Evolutionary conservation across 768 basidiomycete genomes (phyloP).

Genomic region (Coprinopsis sp.): DNA sequence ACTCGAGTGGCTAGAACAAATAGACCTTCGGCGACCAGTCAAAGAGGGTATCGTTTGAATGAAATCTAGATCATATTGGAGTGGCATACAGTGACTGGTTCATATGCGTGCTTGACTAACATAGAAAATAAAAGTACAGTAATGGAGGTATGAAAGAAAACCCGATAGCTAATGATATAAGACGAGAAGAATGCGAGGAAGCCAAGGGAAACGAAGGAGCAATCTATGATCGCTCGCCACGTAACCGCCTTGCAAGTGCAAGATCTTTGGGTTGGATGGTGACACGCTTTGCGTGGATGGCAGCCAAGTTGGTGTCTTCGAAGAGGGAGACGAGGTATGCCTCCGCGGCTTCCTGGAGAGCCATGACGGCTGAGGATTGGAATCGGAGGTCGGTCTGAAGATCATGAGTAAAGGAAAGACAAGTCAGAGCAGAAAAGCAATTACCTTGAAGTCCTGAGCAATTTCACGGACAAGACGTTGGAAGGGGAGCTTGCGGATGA

Average conservation of each 20-base stretch:
- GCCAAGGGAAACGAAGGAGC: too few species aligned
- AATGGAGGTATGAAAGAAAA: not conserved
- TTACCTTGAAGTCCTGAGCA: constrained; percentile 16
- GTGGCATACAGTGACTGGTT: too few species aligned
- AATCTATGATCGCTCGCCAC: constrained; percentile 59
- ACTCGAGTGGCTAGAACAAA: too few species aligned
- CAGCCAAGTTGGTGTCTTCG: constrained; percentile 79
- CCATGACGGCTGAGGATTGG: constrained; percentile 94
- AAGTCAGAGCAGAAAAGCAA: too few species aligned
- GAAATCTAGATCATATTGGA: too few species aligned
- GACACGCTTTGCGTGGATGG: too few species aligned
- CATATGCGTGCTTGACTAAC: too few species aligned
- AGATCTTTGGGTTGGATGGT: constrained; percentile 86
- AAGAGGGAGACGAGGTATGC: constrained; percentile 79
- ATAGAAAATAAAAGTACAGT: not conserved
- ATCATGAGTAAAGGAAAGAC: too few species aligned
- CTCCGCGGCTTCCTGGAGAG: constrained; percentile 87
- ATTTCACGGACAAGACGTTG: constrained; percentile 22
- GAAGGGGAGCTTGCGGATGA: constrained; percentile 21
- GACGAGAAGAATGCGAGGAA: not conserved
- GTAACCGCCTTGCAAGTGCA: constrained; percentile 63
- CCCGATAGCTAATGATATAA: not conserved
- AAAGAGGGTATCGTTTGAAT: too few species aligned
- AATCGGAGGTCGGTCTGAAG: constrained; percentile 80
- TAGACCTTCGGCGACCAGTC: too few species aligned